These are phyloP conservation scores for Lepiota brunneoincarnata DNA, from an alignment of 768 basidiomycete genomes.

Conservation along the genomic window DNA sequence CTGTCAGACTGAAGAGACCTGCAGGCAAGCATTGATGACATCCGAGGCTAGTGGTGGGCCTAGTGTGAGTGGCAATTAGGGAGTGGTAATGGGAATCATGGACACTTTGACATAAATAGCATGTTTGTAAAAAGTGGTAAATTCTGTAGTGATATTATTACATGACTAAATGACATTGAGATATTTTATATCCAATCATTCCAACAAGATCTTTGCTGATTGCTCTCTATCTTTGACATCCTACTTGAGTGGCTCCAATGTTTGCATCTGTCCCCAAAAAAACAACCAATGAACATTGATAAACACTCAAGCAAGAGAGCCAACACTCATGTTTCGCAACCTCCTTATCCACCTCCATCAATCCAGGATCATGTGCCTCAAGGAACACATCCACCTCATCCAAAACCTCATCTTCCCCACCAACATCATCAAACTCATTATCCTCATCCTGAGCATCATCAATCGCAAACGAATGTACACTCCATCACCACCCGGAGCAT, in stretches of 20 bases:
- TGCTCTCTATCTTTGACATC: neutral
- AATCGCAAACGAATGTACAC: constrained; percentile 92
- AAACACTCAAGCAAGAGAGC: neutral
- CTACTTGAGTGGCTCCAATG: constrained; percentile 27
- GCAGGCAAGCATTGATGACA: no score
- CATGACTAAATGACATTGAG: neutral
- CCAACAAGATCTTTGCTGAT: neutral
- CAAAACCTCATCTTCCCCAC: constrained; percentile 64
- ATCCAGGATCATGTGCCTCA: constrained; percentile 87
- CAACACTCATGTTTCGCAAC: constrained; percentile 66
- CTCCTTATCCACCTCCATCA: constrained; percentile 76
- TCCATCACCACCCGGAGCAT: constrained; percentile 86
- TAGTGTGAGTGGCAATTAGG: no score
- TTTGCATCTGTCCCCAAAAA: constrained; percentile 17
- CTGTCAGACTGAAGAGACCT: no score
- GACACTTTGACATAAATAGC: neutral
- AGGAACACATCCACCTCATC: constrained; percentile 63
- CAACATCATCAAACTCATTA: constrained; percentile 61
- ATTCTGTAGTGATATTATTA: constrained; percentile 1
- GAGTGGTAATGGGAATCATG: no score
- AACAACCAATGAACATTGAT: neutral
- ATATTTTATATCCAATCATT: neutral
- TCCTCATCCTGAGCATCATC: constrained; percentile 86
- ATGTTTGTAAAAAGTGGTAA: neutral
- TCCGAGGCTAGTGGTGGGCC: no score